Conservation (phyloP, 1,284 basidiomycete species). For the Naganishia albida region DNA sequence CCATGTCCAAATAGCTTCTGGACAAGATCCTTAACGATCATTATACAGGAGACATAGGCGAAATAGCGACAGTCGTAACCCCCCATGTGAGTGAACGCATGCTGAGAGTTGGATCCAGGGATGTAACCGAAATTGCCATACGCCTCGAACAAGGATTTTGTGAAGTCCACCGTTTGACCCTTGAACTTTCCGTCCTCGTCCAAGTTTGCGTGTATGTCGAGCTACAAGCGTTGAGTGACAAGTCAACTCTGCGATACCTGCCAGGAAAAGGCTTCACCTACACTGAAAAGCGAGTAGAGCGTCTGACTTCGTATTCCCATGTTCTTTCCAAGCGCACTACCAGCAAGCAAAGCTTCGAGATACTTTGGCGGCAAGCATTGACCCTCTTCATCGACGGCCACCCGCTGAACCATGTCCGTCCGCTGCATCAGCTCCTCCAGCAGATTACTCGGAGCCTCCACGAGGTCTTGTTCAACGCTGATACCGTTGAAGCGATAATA, state of each 20-base stretch:
- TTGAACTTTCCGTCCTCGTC: background rate
- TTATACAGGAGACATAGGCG: background rate
- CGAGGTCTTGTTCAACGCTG: background rate
- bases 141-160: background rate
- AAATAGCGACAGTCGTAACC: background rate
- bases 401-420: background rate
- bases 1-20: background rate
- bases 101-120: background rate
- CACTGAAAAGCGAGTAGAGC: background rate
- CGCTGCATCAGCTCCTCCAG: background rate
- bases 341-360: background rate
- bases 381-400: background rate
- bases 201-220: background rate
- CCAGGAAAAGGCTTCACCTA: background rate
- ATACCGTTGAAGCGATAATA: slow-evolving; percentile 12
- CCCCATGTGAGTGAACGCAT: background rate
- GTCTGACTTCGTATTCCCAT: background rate
- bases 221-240: background rate
- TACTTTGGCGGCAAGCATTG: background rate
- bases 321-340: background rate
- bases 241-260: background rate
- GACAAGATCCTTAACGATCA: background rate
- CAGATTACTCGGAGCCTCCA: background rate
- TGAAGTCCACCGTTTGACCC: background rate
- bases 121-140: background rate